phyloP scores from a whole-genome alignment of 495 filamentous ascomycete species.

The Xylaria venustula region DNA sequence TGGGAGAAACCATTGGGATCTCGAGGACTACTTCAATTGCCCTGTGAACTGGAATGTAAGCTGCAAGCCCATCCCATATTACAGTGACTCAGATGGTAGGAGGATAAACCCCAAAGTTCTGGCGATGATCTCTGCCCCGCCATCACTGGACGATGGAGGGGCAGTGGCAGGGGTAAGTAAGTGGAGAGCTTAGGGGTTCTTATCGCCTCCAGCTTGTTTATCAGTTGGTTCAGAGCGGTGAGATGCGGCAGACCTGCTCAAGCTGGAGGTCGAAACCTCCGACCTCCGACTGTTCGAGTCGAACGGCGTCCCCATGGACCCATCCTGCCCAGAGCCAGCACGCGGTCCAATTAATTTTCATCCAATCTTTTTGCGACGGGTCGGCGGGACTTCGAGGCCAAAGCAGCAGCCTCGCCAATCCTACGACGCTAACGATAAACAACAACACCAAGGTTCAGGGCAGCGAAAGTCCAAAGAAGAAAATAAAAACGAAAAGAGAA shows the following conservation, averaged over 20 bases:
- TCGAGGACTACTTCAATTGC: background rate
- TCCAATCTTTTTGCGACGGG: conserved; percentile 1
- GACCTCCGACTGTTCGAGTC: conserved; percentile 5
- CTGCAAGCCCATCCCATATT: background rate
- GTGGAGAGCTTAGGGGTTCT: background rate
- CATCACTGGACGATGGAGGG: conserved; percentile 4
- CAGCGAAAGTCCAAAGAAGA: background rate
- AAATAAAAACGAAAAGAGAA: too few species aligned
- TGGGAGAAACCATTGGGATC: background rate
- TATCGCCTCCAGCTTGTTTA: too few species aligned
- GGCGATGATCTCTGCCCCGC: conserved; percentile 5
- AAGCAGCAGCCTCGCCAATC: background rate
- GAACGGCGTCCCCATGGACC: too few species aligned
- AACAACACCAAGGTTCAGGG: background rate
- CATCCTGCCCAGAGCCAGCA: background rate
- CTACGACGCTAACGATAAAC: background rate
- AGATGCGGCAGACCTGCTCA: background rate
- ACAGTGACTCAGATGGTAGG: background rate
- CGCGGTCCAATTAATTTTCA: conserved; percentile 7
- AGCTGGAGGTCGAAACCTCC: background rate
- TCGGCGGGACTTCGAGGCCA: background rate
- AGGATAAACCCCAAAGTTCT: background rate
- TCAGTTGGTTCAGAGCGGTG: too few species aligned
- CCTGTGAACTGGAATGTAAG: background rate
- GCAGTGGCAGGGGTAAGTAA: background rate